Percentiles rank a stretch among this genome's conserved stretches.
phyloP scores from a whole-genome alignment of 148 eudicot genomes.

The Chenopodium formosanum region DNA sequence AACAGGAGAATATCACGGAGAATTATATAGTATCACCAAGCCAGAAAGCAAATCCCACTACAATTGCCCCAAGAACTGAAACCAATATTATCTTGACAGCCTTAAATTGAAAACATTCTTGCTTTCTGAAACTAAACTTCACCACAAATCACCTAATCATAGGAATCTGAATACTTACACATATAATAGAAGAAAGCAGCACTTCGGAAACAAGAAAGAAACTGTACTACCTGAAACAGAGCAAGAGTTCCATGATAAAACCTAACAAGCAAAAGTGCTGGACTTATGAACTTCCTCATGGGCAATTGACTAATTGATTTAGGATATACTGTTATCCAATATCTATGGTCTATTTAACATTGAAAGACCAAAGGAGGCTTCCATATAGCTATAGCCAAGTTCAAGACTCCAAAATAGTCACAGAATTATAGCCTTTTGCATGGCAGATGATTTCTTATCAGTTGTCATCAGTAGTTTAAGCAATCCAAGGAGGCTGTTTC shows the following conservation, averaged over 20 bases:
- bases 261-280: background rate
- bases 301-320: background rate
- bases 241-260: background rate
- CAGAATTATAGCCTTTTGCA: background rate
- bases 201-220: background rate
- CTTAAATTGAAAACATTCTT: background rate
- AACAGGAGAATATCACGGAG: background rate
- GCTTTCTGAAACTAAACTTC: background rate
- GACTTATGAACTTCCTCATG: background rate
- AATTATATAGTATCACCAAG: background rate
- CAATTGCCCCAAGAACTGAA: background rate
- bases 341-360: too few species aligned
- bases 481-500: background rate
- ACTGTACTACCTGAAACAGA: background rate
- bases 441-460: background rate
- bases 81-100: background rate
- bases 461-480: background rate
- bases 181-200: background rate
- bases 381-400: background rate
- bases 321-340: background rate
- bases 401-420: background rate
- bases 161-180: background rate
- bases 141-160: background rate
- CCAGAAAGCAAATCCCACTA: background rate
- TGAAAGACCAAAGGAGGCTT: background rate